Conservation (phyloP, 345 rosid genomes). For the Eucalyptus fibrosa region DNA sequence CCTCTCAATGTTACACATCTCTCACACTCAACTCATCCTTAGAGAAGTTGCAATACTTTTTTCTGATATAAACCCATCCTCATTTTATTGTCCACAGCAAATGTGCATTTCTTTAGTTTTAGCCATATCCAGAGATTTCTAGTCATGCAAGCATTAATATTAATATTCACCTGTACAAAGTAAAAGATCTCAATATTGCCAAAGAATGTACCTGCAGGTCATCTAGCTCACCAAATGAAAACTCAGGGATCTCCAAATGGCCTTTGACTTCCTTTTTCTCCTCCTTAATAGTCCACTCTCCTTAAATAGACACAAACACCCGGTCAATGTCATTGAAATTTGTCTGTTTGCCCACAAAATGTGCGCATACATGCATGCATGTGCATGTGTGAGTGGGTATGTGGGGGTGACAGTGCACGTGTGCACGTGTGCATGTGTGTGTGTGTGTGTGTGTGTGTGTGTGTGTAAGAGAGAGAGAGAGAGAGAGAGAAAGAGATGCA, state of each 20-base stretch:
- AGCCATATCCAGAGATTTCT: neutral
- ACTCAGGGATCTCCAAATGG: conserved; percentile 63
- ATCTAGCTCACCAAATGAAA: conserved; percentile 87
- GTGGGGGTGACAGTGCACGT: neutral
- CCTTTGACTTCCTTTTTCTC: conserved; percentile 50
- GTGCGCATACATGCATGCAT: neutral
- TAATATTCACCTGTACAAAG: neutral
- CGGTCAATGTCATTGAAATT: neutral
- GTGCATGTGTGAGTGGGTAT: neutral
- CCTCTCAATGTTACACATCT: neutral
- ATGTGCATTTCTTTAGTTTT: neutral
- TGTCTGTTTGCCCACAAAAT: neutral
- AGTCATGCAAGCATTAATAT: neutral
- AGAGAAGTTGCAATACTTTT: neutral
- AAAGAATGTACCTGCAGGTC: conserved; percentile 62
- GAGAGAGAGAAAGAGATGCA: neutral
- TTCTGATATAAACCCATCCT: neutral
- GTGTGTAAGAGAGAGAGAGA: neutral
- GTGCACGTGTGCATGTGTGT: neutral
- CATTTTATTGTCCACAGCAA: neutral
- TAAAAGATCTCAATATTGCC: neutral
- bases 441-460: neutral
- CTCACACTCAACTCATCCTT: neutral
- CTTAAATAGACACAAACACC: conserved; percentile 11
- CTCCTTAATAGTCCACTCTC: conserved; percentile 73